phyloP scores from a whole-genome alignment of 2,329 filamentous ascomycete genomes.

The Pochonia chlamydosporia region DNA sequence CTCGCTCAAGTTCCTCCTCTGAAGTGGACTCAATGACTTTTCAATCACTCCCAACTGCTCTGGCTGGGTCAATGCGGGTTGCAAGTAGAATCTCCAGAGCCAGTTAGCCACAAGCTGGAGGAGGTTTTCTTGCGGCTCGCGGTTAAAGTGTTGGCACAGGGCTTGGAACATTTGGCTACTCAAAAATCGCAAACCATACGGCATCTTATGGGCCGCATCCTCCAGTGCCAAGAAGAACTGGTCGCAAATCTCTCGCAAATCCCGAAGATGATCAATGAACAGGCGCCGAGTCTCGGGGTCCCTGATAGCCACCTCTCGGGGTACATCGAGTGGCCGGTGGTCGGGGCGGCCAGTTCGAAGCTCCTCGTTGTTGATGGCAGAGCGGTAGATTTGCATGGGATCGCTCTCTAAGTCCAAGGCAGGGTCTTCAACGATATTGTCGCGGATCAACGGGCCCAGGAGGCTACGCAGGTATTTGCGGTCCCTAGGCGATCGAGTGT shows the following conservation, averaged over 20 bases:
- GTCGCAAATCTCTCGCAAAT: constrained; percentile 89
- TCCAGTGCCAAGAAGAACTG: constrained; percentile 81
- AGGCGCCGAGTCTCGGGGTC: constrained; percentile 87
- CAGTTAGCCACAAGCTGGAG: constrained; percentile 83
- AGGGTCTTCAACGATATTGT: constrained; percentile 89
- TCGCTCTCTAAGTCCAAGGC: constrained; percentile 92
- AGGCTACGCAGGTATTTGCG: constrained; percentile 87
- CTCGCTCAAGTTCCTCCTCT: constrained; percentile 87
- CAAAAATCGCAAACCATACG: constrained; percentile 85
- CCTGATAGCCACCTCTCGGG: constrained; percentile 89
- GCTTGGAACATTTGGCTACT: constrained; percentile 80
- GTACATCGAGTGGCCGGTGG: constrained; percentile 74
- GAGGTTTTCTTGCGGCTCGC: constrained; percentile 70
- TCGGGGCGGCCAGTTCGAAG: constrained; percentile 84
- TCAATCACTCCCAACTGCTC: constrained; percentile 93
- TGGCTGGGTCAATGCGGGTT: constrained; percentile 81
- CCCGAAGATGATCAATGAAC: constrained; percentile 91
- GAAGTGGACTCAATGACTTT: constrained; percentile 78
- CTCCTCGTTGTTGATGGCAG: constrained; percentile 95
- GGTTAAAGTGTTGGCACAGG: constrained; percentile 69
- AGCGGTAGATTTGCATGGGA: constrained; percentile 93
- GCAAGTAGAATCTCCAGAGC: constrained; percentile 91
- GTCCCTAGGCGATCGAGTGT: constrained; percentile 85
- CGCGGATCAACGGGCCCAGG: constrained; percentile 76
- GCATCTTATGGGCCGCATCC: constrained; percentile 80